Base-by-base conservation (phyloP, 148 eudicot species). In the Diospyros kaki region DNA sequence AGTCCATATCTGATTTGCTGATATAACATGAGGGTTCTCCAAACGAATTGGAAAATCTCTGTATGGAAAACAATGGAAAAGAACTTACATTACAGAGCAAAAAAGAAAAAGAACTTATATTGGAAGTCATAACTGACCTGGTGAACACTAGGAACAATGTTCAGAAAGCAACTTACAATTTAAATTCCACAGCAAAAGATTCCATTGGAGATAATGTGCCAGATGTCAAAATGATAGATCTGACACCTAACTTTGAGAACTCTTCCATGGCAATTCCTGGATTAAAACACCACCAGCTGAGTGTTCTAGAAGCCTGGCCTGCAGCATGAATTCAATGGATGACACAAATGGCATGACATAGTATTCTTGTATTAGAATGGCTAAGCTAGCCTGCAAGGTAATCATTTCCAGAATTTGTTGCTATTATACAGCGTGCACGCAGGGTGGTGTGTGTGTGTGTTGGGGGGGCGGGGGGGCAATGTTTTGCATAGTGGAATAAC, bases 271-370 rank as follows among this genome's bases (percentile, higher is more conserved):
- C 86, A 82, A 95, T 73, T 79, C 99, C 99, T 12, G 99, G 98
- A 84, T 95, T 90, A 75, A 95, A 95, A 81, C 99, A 95, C 99
- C 99, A 95, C 99, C 99, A 95, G 76, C 99, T 93, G 71, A 95
- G 88, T 42, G 87, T 93, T 87, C 99, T 86, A 71, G 96, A 80
- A 69, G 79, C 76, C 80, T 86, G 86, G 70, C 89, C 99, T 92
- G 88, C 81, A 76, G 71, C 75, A 74, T 43, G 73, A 62, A 64
- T n/a, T 53, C 52, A 63, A 38, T 12, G 73, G 64, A 11, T 78
- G 62, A 53, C 17, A 3, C 28, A 63, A 14, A 43, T 40, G 41
- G 13, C 14, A 40, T 15, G 7, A 6, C 17, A 40, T 2, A 74
- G 39, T 61, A 15, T 64, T 50, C 18, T 51, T 69, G 44, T 12